These are phyloP conservation scores for Torulaspora pretoriensis DNA, from an alignment of 1,139 yeast species.

Conservation along the genomic window DNA sequence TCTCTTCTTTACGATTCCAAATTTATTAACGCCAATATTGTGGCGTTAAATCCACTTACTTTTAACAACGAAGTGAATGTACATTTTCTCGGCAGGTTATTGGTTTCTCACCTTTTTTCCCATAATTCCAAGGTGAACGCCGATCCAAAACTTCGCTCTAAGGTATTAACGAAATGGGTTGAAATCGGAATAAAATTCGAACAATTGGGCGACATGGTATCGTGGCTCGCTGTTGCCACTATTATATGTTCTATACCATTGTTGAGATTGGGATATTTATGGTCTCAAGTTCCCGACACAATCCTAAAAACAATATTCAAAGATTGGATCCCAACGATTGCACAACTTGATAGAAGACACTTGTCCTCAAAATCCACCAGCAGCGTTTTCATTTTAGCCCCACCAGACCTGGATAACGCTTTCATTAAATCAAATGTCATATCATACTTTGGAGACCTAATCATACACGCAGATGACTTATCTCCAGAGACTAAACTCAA, in stretches of 20 bases:
- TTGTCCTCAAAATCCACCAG: conserved; percentile 50
- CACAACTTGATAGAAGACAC: conserved; percentile 77
- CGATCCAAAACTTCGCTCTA: conserved; percentile 49
- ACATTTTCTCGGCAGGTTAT: conserved; percentile 71
- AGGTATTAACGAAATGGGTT: conserved; percentile 77
- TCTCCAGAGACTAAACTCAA: conserved; percentile 36
- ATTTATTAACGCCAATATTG: conserved; percentile 37
- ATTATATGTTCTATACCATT: conserved; percentile 80
- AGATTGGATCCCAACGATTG: conserved; percentile 93
- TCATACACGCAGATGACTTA: conserved; percentile 32
- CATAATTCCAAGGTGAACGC: conserved; percentile 23
- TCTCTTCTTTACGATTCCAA: conserved; percentile 51
- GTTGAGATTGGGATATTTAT: conserved; percentile 64
- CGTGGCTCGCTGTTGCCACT: conserved; percentile 90
- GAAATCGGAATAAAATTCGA: conserved; percentile 76
- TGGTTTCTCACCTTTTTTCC: conserved; percentile 64
- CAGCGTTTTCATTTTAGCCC: conserved; percentile 49
- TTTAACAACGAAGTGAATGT: conserved; percentile 65
- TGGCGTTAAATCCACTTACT: conserved; percentile 46
- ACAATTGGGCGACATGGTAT: conserved; percentile 84
- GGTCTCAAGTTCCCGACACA: conserved; percentile 68
- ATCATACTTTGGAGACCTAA: conserved; percentile 87
- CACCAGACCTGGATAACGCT: conserved; percentile 77
- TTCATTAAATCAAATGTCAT: conserved; percentile 77
- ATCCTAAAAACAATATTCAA: conserved; percentile 61